Percentiles rank a stretch among this genome's conserved stretches.
phyloP scores from a whole-genome alignment of 352 stramenopile genomes.

The Phytophthora citricola region DNA sequence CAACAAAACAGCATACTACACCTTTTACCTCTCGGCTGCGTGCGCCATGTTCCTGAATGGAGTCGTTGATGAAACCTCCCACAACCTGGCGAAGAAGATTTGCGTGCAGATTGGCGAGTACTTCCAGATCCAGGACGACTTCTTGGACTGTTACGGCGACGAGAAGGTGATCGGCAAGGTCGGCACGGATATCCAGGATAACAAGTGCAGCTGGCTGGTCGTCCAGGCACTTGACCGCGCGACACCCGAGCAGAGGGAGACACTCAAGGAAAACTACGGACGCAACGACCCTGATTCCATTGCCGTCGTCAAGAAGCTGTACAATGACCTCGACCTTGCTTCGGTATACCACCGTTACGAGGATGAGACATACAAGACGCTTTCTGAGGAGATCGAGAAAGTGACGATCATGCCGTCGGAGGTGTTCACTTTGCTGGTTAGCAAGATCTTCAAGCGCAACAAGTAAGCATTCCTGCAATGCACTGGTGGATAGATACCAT shows the following conservation, averaged over 20 bases:
- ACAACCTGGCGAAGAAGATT: conserved; percentile 93
- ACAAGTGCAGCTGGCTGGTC: conserved; percentile 99
- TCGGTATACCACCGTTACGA: conserved; percentile 94
- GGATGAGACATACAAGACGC: conserved; percentile 89
- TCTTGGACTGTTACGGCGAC: conserved; percentile 97
- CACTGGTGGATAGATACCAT: background rate
- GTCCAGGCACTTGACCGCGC: conserved; percentile 92
- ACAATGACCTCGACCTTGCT: conserved; percentile 92
- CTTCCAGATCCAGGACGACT: conserved; percentile 99
- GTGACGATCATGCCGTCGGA: conserved; percentile 89
- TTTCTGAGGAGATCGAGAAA: conserved; percentile 82
- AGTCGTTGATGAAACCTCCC: conserved; percentile 79
- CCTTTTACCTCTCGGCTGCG: conserved; percentile 97
- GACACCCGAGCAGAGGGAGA: conserved; percentile 72
- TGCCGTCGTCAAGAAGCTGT: conserved; percentile 94
- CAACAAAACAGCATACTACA: conserved; percentile 99
- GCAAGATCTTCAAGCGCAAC: conserved; percentile 97
- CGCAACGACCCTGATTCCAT: conserved; percentile 81
- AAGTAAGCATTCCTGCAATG: conserved; percentile 73
- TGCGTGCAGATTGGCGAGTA: conserved; percentile 98
- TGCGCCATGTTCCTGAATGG: conserved; percentile 92
- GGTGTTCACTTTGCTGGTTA: conserved; percentile 94
- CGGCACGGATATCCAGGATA: conserved; percentile 99
- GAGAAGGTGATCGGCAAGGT: conserved; percentile 94
- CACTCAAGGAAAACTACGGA: conserved; percentile 94